Percentiles rank a stretch among this genome's conserved stretches.
These are phyloP conservation scores for Primulina tabacum DNA, from an alignment of 257 asterid species.

Conservation along the genomic window DNA sequence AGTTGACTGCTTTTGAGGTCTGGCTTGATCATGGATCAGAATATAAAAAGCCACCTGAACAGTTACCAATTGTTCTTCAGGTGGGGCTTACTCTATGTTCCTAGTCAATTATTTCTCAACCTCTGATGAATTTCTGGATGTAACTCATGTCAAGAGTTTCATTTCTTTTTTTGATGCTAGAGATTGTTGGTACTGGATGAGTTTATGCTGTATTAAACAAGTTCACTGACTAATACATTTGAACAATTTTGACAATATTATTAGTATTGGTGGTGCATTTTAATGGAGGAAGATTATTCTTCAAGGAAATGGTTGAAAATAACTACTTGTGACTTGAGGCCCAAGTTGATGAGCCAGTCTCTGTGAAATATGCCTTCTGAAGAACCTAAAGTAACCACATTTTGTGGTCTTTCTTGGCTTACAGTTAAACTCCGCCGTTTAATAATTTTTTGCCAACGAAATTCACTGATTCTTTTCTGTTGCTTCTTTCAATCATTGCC, in stretches of 20 bases:
- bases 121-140: not conserved
- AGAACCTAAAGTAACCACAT: not conserved
- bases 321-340: not conserved
- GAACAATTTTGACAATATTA: not conserved
- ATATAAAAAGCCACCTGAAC: slow-evolving; percentile 92
- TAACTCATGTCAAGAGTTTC: not conserved
- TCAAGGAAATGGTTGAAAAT: not conserved
- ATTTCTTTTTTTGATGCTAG: not conserved
- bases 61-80: slow-evolving; percentile 99
- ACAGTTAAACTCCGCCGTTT: not conserved
- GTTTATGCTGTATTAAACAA: not conserved
- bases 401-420: not conserved
- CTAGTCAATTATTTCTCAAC: slow-evolving; percentile 4
- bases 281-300: not conserved
- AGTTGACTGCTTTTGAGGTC: slow-evolving; percentile 63
- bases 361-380: not conserved
- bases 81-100: slow-evolving; percentile 34
- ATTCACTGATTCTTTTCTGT: not conserved
- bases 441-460: no score
- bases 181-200: not conserved
- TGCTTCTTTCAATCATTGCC: not conserved
- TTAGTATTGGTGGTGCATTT: not conserved
- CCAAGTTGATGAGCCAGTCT: not conserved
- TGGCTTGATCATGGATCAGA: slow-evolving; percentile 99
- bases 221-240: not conserved